Evolutionary conservation across 2,329 filamentous ascomycete genomes (phyloP).

Genomic region (Aspergillus fructus): DNA sequence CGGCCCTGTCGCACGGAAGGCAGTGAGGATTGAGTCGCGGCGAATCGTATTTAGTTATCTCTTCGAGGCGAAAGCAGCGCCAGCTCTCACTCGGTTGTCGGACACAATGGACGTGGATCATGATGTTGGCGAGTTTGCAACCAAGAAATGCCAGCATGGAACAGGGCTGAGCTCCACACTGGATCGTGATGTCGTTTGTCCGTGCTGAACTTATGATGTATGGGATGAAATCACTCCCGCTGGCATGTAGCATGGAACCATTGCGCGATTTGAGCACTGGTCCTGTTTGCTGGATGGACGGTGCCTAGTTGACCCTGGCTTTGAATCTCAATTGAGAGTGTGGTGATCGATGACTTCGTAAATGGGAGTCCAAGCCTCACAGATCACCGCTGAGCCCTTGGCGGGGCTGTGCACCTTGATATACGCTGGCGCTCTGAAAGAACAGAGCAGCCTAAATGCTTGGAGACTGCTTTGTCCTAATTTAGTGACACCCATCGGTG

Average conservation of each 20-base stretch:
- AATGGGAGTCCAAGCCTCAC: background rate
- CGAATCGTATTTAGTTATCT: background rate
- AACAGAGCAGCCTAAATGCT: background rate
- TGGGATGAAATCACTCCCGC: background rate
- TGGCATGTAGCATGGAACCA: background rate
- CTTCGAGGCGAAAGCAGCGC: background rate
- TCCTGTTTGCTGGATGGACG: background rate
- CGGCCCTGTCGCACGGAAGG: too few relatives aligned
- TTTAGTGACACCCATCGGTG: background rate
- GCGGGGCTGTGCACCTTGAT: conserved; percentile 2
- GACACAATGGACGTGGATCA: background rate
- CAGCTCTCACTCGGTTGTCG: background rate
- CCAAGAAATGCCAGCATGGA: background rate
- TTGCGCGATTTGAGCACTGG: background rate
- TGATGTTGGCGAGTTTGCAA: background rate
- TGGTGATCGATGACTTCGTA: background rate
- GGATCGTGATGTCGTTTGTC: background rate
- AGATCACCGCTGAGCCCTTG: background rate
- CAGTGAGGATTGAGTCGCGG: background rate
- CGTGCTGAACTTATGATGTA: background rate
- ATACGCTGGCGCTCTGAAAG: background rate
- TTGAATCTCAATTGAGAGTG: background rate
- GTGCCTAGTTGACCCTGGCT: too few relatives aligned
- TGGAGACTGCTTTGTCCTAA: background rate
- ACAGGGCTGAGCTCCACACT: background rate